Evolutionary conservation across 2,329 filamentous ascomycete genomes (phyloP), one percentile per base, ranked within the genome.

Genomic region (Trichophyton verrucosum): DNA sequence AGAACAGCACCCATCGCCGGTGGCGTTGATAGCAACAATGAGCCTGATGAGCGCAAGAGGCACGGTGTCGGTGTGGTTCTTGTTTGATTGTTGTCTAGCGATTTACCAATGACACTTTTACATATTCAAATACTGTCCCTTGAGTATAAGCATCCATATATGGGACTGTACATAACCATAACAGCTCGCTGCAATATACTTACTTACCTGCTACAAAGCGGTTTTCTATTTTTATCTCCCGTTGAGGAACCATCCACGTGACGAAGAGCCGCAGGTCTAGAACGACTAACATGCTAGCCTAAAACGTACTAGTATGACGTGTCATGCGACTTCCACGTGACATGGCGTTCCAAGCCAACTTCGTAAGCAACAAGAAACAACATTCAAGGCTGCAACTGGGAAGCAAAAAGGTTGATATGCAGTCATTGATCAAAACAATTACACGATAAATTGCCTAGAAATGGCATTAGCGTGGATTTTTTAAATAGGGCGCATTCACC

Each of bases 41-140:
- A 84, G 67, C 79, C 92, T 44, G 91, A 96, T 71, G 83, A 86
- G 66, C 85, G 86, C 61, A 82, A 83, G 64, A 83, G 91, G 71
- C 94, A 91, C 67, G 92, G 94, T 1, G 85, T 99, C 62, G 94
- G 94, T 44, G 83, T 96, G 70, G 89, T 96, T 24, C 91, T 95
- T 85, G 78, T 88, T 68, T 88, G 78, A 68, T 55, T 44, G 53
- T 38, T 27, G 40, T 13, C 46, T 42, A 42, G 27, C 15, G 15
- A n/a, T 17, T 17, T 44, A 36, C 8, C 6, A 15, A 17, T 47
- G 22, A 59, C 30, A 38, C 6, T n/a, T 24, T 2, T 36, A 36
- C 17, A 42, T 3, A 4, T 42, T 42, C 38, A 42, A 42, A 13
- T 13, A n/a, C 40, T 44, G 6, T 17, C 5, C 6, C 5, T n/a